Evolutionary conservation across 805 yeast species (phyloP), one percentile per base, ranked within the genome.

Genomic region (Cyberlindnera amylophila): DNA sequence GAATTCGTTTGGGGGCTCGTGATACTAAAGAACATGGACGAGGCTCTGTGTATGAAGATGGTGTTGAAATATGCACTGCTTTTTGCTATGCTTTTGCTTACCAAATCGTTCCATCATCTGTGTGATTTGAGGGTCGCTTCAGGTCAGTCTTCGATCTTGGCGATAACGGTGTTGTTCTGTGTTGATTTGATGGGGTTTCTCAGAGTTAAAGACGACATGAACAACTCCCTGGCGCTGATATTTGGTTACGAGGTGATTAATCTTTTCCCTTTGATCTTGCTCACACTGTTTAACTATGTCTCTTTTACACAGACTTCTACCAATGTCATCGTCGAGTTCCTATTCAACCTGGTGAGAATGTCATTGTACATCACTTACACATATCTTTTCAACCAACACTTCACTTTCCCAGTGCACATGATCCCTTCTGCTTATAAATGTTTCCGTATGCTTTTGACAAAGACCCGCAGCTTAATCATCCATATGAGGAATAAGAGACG

Each of bases 31-130:
- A 50, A 45, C 37, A 42, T 46, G 12, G 45, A 44, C 12, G 44
- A 40, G 9, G 15, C 32, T 1, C 32, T 47, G 12, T 13, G 21
- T 1, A 4, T 14, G 8, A 15, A 21, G 38, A 35, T 13, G 2
- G 32, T 38, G 27, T 15, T 27, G 7, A 45, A 51, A 23, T 49
- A 49, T 28, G 51, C 46, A 2, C 18, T 36, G 8, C 26, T 51
- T 18, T 53, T 49, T 24, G 21, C 39, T 4, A 40, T 49, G 15
- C 31, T 53, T 24, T 26, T 51, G 14, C 30, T 53, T 11, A 36
- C 47, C 15, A 53, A 53, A 21, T 44, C 52, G 39, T 53, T 53
- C 49, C 57, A 53, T 32, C 44, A 51, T 23, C 34, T 53, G n/a
- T 45, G 42, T 8, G 55, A 53, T n/a, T 7, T 44, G 21, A 36